These are phyloP conservation scores for Isatis tinctoria DNA, from an alignment of 345 rosid species.

Conservation along the genomic window DNA sequence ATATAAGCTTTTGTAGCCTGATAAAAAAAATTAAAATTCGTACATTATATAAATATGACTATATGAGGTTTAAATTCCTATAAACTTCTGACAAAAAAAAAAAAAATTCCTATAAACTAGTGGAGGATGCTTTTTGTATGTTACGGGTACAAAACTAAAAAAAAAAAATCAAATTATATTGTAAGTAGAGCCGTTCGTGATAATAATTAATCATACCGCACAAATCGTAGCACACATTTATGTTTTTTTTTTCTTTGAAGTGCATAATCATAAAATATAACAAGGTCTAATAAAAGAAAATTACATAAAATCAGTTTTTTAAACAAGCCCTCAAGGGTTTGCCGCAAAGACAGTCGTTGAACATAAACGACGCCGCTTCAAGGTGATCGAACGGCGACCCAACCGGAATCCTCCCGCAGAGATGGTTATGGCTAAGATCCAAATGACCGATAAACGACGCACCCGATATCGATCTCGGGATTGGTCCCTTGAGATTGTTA, in stretches of 20 bases:
- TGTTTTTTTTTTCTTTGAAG: background rate
- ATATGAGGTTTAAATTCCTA: no score
- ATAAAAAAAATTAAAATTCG: no score
- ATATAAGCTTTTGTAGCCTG: background rate
- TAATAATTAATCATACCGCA: slow-evolving; percentile 4
- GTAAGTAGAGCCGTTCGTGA: background rate
- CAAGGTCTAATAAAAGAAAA: slow-evolving; percentile 6
- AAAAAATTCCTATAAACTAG: no score
- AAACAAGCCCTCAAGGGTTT: slow-evolving; percentile 64
- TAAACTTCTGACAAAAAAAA: no score
- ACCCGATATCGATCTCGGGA: slow-evolving; percentile 50
- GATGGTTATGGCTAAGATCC: slow-evolving; percentile 86
- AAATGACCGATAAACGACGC: slow-evolving; percentile 77
- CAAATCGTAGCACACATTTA: background rate
- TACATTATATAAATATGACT: no score
- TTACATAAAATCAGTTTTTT: slow-evolving; percentile 8
- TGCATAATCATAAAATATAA: slow-evolving; percentile 17
- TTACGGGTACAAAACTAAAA: background rate
- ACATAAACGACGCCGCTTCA: slow-evolving; percentile 68
- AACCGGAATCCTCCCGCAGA: slow-evolving; percentile 69
- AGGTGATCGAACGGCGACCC: slow-evolving; percentile 85
- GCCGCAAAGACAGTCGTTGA: slow-evolving; percentile 78
- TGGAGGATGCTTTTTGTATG: no score
- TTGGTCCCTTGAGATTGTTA: slow-evolving; percentile 55
- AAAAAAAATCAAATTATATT: background rate